These are phyloP conservation scores for Carex parvula DNA, from an alignment of 176 grass and related monocot genomes.

Conservation along the genomic window DNA sequence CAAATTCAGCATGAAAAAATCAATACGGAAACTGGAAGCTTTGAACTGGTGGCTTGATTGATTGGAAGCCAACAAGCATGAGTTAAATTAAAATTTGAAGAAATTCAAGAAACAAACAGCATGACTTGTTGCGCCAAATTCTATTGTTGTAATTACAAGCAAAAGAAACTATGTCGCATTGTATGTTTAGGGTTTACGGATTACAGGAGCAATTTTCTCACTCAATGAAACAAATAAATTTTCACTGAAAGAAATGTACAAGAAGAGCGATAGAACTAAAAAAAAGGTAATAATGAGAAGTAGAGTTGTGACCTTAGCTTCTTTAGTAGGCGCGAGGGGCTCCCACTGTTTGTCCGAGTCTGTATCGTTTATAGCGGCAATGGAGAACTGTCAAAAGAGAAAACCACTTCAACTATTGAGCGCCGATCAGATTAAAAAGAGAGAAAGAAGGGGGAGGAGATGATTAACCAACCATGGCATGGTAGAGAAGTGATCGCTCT, in stretches of 20 bases:
- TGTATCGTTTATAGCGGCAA: slow-evolving; percentile 87
- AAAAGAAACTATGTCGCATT: background rate
- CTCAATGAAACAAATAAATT: slow-evolving; percentile 29
- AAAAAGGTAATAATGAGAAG: background rate
- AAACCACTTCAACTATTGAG: background rate
- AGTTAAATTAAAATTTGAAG: background rate
- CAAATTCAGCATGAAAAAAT: background rate
- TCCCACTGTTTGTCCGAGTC: slow-evolving; percentile 71
- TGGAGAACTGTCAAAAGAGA: slow-evolving; percentile 69
- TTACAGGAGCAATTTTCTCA: background rate
- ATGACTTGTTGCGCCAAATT: background rate
- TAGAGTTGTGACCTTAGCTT: slow-evolving; percentile 58
- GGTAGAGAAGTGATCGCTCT: no score
- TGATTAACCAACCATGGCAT: background rate
- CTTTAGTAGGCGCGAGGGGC: slow-evolving; percentile 88
- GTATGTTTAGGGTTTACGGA: slow-evolving; percentile 5
- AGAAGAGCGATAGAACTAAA: slow-evolving; percentile 8
- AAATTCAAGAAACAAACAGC: background rate
- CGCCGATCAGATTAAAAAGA: slow-evolving; percentile 7
- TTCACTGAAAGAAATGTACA: slow-evolving; percentile 19
- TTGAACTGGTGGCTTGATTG: background rate
- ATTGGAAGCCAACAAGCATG: no score
- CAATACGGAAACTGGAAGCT: background rate
- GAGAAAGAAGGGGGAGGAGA: background rate
- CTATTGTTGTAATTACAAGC: background rate